These are phyloP conservation scores for Aspergillus ochraceus DNA, from an alignment of 2,329 filamentous ascomycete species.

Conservation along the genomic window DNA sequence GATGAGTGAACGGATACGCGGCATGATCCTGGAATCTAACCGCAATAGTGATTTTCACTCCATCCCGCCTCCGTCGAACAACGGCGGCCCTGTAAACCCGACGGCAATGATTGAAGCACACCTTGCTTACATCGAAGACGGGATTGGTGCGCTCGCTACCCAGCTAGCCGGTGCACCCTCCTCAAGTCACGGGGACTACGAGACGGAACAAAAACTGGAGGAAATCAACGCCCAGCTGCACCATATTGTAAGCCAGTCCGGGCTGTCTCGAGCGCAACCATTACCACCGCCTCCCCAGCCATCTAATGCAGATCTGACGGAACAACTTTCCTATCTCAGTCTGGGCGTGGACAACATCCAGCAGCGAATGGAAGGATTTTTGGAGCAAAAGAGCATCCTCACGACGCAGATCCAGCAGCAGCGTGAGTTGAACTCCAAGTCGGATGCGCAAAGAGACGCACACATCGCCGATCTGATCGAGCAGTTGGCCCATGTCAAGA, in stretches of 20 bases:
- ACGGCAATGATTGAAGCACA: constrained; percentile 52
- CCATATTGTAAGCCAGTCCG: constrained; percentile 53
- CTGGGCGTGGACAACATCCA: constrained; percentile 78
- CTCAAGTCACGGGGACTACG: constrained; percentile 25
- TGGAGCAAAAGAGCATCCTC: constrained; percentile 85
- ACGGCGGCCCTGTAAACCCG: constrained; percentile 27
- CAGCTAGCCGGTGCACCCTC: constrained; percentile 35
- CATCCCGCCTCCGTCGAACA: constrained; percentile 34
- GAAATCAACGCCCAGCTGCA: constrained; percentile 66
- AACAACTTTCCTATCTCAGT: constrained; percentile 74
- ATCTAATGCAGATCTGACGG: constrained; percentile 59
- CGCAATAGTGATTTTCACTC: constrained; percentile 37
- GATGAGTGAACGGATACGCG: constrained; percentile 66
- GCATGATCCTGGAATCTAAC: constrained; percentile 59
- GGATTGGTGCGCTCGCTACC: constrained; percentile 60
- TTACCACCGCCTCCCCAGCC: constrained; percentile 61
- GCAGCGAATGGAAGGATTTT: constrained; percentile 70
- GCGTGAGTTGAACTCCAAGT: constrained; percentile 85
- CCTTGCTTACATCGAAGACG: constrained; percentile 70
- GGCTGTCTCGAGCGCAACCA: constrained; percentile 44
- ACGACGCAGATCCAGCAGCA: constrained; percentile 94
- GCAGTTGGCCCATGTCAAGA: constrained; percentile 61
- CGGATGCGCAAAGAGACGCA: constrained; percentile 61
- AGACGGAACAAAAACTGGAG: constrained; percentile 57
- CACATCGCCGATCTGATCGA: constrained; percentile 48